phyloP scores from a whole-genome alignment of 306 rosid genomes.

The Sindora glabra region DNA sequence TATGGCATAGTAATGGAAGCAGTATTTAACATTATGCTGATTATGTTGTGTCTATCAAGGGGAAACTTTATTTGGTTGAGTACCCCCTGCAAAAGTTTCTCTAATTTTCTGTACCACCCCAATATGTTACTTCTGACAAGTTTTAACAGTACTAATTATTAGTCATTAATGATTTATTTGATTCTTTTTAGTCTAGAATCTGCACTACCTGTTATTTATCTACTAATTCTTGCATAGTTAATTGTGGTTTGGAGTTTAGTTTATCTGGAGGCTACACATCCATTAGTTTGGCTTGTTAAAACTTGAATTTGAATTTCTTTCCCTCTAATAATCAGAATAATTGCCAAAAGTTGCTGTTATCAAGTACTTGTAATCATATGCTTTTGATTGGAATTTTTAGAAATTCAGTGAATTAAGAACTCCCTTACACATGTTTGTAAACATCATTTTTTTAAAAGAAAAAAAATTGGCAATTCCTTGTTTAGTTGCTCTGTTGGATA shows the following conservation, averaged over 20 bases:
- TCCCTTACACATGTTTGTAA: not conserved
- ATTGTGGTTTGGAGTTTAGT: not conserved
- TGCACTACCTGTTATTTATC: too few relatives aligned
- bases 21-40: not conserved
- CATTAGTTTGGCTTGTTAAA: not conserved
- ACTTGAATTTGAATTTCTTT: not conserved
- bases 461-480: not conserved
- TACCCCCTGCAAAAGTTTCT: not conserved
- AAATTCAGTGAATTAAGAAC: not conserved
- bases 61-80: not conserved
- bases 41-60: not conserved
- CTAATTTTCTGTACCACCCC: not conserved
- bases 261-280: not conserved
- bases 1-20: not conserved
- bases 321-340: not conserved
- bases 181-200: not conserved
- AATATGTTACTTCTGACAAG: not conserved
- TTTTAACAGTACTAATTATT: not conserved
- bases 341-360: not conserved
- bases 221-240: too few relatives aligned
- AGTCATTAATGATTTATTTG: not conserved
- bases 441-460: not conserved
- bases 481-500: conserved; percentile 6
- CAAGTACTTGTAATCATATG: not conserved
- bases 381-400: not conserved